Percentiles rank a stretch among this genome's conserved stretches.
phyloP scores from a whole-genome alignment of 2,329 filamentous ascomycete species.

The Aspergillus arachidicola region DNA sequence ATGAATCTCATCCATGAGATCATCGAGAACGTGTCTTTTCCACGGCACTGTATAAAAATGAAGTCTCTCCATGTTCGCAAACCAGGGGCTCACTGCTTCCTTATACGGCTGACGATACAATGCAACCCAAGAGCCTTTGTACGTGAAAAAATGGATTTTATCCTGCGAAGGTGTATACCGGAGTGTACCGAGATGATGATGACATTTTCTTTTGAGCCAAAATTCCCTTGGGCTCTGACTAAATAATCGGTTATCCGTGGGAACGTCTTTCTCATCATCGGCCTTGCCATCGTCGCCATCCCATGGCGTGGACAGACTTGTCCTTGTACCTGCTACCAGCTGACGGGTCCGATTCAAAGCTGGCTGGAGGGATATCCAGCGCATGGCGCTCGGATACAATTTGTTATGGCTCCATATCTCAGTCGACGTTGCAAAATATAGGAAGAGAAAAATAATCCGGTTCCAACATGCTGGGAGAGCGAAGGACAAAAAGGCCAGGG shows the following conservation, averaged over 20 bases:
- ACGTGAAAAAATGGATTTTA: neutral
- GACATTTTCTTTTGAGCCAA: neutral
- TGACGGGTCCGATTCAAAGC: constrained; percentile 54
- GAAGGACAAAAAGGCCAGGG: constrained; percentile 41
- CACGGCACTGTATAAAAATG: neutral
- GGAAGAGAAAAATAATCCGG: constrained; percentile 34
- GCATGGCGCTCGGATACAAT: constrained; percentile 61
- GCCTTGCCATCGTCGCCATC: constrained; percentile 4
- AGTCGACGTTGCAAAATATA: constrained; percentile 48
- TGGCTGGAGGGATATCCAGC: constrained; percentile 59
- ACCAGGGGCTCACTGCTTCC: neutral
- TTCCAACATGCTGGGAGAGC: constrained; percentile 6
- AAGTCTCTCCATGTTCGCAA: neutral
- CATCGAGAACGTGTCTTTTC: neutral
- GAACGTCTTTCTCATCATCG: neutral
- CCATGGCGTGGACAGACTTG: constrained; percentile 3
- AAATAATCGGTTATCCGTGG: neutral
- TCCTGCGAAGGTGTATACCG: neutral
- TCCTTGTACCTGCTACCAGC: constrained; percentile 56
- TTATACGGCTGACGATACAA: neutral
- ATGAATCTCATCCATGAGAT: neutral
- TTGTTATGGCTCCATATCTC: constrained; percentile 56
- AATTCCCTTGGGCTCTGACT: neutral
- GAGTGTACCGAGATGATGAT: neutral
- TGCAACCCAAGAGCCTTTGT: neutral